These are phyloP conservation scores for Neurospora sp. DNA, from an alignment of 495 filamentous ascomycete genomes.

Conservation along the genomic window DNA sequence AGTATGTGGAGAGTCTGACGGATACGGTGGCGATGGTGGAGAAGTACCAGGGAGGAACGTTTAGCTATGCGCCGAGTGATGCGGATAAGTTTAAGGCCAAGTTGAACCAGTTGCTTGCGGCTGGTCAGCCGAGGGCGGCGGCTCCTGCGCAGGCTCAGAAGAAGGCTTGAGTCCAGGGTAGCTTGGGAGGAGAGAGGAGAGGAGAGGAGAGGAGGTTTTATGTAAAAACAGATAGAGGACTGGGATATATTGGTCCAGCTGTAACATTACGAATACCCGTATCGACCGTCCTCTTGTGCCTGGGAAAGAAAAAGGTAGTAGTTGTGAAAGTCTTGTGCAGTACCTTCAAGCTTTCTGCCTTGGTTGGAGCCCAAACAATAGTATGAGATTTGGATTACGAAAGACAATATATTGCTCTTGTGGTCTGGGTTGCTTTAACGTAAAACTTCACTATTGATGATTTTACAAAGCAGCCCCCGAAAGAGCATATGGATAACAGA, in stretches of 20 bases:
- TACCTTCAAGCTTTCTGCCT: background rate
- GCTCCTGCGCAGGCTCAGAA: conserved; percentile 8
- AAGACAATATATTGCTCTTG: background rate
- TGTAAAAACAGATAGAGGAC: background rate
- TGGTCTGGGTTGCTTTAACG: background rate
- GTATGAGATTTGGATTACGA: background rate
- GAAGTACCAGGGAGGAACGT: conserved; percentile 22
- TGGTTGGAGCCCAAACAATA: background rate
- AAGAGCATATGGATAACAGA: no score
- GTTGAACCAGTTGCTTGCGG: conserved; percentile 17
- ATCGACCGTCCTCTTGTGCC: background rate
- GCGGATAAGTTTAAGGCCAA: conserved; percentile 15
- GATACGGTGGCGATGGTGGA: conserved; percentile 25
- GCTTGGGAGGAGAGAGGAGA: background rate
- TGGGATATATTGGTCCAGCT: background rate
- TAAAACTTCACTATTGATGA: no score
- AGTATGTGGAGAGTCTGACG: conserved; percentile 13
- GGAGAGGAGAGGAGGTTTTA: background rate
- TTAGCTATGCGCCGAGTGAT: conserved; percentile 14
- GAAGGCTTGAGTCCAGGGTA: background rate
- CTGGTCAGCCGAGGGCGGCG: background rate
- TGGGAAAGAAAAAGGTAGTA: background rate
- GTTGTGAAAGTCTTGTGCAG: background rate
- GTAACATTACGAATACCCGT: background rate
- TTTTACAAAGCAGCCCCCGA: no score